Conservation (phyloP, 2,329 filamentous ascomycete genomes). For the Aspergillus viridinutans region DNA sequence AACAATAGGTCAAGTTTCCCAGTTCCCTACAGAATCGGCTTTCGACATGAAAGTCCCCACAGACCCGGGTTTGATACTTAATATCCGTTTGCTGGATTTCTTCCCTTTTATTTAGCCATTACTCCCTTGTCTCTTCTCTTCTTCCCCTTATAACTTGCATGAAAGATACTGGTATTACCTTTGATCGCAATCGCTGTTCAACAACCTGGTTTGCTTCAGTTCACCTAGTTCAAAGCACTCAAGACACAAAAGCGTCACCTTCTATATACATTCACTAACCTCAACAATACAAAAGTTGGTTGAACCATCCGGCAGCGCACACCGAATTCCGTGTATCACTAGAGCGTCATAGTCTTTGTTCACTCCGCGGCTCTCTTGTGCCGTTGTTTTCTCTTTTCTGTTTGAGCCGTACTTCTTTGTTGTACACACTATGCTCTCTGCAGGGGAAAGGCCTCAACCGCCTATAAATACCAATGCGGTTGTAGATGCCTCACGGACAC, state of each 20-base stretch:
- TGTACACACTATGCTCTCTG: constrained; percentile 36
- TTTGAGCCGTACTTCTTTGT: constrained; percentile 3
- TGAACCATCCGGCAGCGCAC: constrained; percentile 3
- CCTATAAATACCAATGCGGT: constrained; percentile 19
- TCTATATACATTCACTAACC: neutral
- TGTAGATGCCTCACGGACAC: constrained; percentile 19
- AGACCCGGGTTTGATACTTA: constrained; percentile 21
- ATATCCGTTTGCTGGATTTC: constrained; percentile 11
- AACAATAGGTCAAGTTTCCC: neutral
- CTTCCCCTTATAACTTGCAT: neutral
- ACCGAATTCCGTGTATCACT: constrained; percentile 10
- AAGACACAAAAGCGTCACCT: neutral
- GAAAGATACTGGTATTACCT: neutral
- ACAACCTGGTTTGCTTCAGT: neutral
- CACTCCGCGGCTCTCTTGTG: constrained; percentile 9
- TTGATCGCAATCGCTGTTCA: neutral
- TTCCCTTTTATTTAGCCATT: neutral
- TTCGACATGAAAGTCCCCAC: constrained; percentile 8
- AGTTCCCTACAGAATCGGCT: neutral
- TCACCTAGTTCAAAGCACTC: neutral
- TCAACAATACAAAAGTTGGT: constrained; percentile 1
- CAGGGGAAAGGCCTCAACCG: constrained; percentile 33
- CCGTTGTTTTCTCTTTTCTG: neutral
- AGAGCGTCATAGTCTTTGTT: constrained; percentile 17
- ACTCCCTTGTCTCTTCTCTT: neutral